These are phyloP conservation scores for Hymenoscyphus infarciens DNA, from an alignment of 2,329 filamentous ascomycete species.

Conservation along the genomic window DNA sequence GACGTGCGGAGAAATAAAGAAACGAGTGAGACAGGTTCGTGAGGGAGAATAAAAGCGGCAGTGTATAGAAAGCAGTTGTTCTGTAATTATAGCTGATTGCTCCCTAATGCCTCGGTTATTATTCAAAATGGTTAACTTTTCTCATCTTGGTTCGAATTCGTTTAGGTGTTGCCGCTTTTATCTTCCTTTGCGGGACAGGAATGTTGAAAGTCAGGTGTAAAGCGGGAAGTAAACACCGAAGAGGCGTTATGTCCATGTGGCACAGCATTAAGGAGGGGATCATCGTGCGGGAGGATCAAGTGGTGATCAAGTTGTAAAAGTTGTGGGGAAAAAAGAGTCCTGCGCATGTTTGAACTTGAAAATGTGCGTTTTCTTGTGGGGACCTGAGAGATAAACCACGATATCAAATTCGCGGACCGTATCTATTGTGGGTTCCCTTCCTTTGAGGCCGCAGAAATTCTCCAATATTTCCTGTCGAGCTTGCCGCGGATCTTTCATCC, in stretches of 20 bases:
- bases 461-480: not conserved
- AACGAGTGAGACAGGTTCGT: not conserved
- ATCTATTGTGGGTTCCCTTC: not conserved
- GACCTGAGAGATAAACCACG: not conserved
- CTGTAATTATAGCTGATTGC: no score
- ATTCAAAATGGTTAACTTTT: no score
- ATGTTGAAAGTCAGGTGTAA: not conserved
- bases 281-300: not conserved
- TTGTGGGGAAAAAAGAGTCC: not conserved
- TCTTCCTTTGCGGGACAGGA: not conserved
- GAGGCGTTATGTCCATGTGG: not conserved
- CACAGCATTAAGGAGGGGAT: not conserved
- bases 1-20: not conserved
- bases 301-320: not conserved
- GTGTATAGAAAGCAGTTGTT: no score
- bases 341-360: not conserved
- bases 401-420: not conserved
- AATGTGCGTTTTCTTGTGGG: not conserved
- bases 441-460: not conserved
- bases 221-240: not conserved
- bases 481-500: not conserved
- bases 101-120: no score
- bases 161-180: no score
- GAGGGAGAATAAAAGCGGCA: no score
- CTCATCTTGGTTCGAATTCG: no score